Evolutionary conservation across 75 land plant genomes (phyloP), one percentile per base, ranked within the genome.

Genomic region (Selaginella tamariscina): DNA sequence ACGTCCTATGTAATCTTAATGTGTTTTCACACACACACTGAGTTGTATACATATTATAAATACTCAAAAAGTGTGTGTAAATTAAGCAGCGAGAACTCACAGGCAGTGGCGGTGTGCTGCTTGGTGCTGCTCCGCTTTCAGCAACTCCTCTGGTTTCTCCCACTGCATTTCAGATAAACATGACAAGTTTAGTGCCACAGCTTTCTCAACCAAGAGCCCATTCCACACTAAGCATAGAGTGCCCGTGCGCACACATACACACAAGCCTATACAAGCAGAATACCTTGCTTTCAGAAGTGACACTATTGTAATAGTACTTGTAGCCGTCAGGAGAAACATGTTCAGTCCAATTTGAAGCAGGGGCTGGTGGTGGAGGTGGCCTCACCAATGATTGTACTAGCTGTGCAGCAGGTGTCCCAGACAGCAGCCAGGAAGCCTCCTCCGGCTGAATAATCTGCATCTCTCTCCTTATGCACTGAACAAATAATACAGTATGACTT

Each of bases 111-210:
- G 5, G 49, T 5, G 11, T 5, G 49, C 49, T 5, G 49, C 49
- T 39, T 39, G 49, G 49, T 5, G 49, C 49, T 5, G 15, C 49
- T 39, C 15, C 11, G 5, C 15, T 5, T 15, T 39, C 49, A 62
- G 65, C 56, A 87, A 73, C 78, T 94, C 98, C 54, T 94, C 91
- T 33, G 98, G 98, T 72, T 89, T 94, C 70, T 89, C 96, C 98
- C 98, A 94, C 98, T 94, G 65, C 29, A 81, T 79, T 32, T 9
- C 8, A 39, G 49, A 39, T 5, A 39, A 15, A 39, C 15, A 39
- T 39, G 5, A 39, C 5, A 39, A 20, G 18, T 20, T 49, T 49
- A 11, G 11, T 49, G 54, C 18, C 11, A 20, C 11, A 11, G 20
- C 54, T 49, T 49, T 11, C 20, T 11, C 11, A 20, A 49, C 54